phyloP scores from a whole-genome alignment of 1,284 basidiomycete species.

The Irpex rosettiformis region DNA sequence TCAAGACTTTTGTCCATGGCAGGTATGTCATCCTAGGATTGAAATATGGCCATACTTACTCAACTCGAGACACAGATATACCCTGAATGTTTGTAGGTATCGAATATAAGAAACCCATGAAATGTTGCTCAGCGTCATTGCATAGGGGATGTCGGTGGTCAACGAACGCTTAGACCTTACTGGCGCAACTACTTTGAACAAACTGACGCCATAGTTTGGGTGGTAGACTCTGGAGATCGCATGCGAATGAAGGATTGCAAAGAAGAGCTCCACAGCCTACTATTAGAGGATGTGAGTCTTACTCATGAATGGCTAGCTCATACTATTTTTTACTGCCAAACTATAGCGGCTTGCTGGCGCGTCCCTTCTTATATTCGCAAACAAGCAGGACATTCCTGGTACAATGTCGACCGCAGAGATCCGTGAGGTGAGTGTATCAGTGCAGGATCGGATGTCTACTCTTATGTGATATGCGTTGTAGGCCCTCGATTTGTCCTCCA shows the following conservation, averaged over 20 bases:
- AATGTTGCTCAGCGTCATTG: conserved; percentile 11
- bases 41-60: too few species aligned
- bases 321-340: conserved; percentile 8
- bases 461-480: conserved; percentile 30
- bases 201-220: conserved; percentile 98
- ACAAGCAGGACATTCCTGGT: conserved; percentile 95
- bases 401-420: conserved; percentile 85
- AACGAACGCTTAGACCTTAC: conserved; percentile 92
- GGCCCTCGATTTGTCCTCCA: conserved; percentile 73
- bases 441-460: conserved; percentile 13
- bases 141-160: conserved; percentile 97
- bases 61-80: conserved; percentile 56
- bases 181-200: conserved; percentile 99
- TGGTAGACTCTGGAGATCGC: conserved; percentile 93
- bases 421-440: conserved; percentile 56
- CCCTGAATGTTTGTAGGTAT: conserved; percentile 85
- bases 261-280: conserved; percentile 80
- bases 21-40: conserved; percentile 68
- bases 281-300: conserved; percentile 86
- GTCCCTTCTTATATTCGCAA: conserved; percentile 95
- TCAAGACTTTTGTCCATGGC: conserved; percentile 91
- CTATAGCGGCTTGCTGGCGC: conserved; percentile 86
- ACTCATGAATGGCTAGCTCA: conserved; percentile 5
- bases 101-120: neutral
- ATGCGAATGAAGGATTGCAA: conserved; percentile 89